Evolutionary conservation across 768 basidiomycete species (phyloP).

Genomic region (Suillus placidus): DNA sequence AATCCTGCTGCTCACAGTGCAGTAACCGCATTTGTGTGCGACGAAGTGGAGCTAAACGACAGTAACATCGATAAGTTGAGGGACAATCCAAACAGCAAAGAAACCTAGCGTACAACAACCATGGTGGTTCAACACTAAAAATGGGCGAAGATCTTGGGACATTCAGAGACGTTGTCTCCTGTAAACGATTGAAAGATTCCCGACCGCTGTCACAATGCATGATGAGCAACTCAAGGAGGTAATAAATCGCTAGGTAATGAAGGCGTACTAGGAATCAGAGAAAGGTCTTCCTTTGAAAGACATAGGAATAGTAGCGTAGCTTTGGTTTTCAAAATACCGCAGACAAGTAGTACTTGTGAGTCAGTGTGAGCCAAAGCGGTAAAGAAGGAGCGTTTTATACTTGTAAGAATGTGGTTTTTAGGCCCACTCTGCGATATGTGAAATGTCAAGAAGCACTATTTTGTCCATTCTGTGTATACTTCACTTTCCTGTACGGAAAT

Average conservation of each 20-base stretch:
- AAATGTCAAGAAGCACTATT: not conserved
- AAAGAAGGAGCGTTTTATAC: not conserved
- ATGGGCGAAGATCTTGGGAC: too few relatives aligned
- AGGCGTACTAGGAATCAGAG: not conserved
- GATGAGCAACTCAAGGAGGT: not conserved
- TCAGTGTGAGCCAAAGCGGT: not conserved
- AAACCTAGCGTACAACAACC: not conserved
- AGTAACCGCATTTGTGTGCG: not conserved
- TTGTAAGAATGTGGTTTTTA: not conserved
- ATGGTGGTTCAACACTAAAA: not conserved
- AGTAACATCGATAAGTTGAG: not conserved
- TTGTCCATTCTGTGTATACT: not conserved
- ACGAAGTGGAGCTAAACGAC: not conserved
- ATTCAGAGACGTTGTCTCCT: not conserved
- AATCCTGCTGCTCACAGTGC: not conserved
- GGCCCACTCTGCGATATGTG: not conserved
- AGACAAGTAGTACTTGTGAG: not conserved
- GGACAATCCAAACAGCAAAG: not conserved
- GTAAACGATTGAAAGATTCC: not conserved
- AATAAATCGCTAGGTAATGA: not conserved
- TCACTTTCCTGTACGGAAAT: slow-evolving; percentile 5
- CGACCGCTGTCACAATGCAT: not conserved
- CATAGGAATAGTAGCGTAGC: not conserved
- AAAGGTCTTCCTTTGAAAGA: not conserved
- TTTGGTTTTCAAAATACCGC: not conserved